Evolutionary conservation across 2,329 filamentous ascomycete species (phyloP).

Genomic region (Apiospora sp.): DNA sequence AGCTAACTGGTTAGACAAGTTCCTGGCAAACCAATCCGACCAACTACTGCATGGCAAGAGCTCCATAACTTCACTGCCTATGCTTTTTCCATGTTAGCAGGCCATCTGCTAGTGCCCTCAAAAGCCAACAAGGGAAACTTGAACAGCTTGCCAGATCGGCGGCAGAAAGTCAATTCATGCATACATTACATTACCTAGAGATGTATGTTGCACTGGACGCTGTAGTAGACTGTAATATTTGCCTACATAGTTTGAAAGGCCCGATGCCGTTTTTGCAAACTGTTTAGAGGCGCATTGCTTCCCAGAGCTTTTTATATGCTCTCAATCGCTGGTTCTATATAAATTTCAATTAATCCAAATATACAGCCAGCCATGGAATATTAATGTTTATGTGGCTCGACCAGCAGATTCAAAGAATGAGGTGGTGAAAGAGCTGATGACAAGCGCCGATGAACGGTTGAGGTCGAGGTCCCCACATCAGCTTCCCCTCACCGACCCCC

Average conservation of each 20-base stretch:
- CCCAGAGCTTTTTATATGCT: background rate
- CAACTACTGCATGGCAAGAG: background rate
- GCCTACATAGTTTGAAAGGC: background rate
- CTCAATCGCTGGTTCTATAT: too few species aligned
- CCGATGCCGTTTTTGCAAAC: background rate
- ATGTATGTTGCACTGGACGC: too few species aligned
- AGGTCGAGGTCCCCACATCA: slow-evolving; percentile 20
- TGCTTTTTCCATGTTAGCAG: background rate
- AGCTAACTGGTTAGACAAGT: background rate
- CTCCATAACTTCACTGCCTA: background rate
- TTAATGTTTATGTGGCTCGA: background rate
- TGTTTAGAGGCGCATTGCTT: background rate
- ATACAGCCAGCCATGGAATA: too few species aligned
- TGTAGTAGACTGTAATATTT: too few species aligned
- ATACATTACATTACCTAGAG: background rate
- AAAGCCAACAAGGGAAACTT: background rate
- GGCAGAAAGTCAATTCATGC: background rate
- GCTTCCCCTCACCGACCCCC: slow-evolving; percentile 28
- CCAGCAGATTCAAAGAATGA: background rate
- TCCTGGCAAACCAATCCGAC: background rate
- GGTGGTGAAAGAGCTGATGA: background rate
- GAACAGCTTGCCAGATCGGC: background rate
- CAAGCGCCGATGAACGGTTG: background rate
- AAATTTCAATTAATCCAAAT: too few species aligned
- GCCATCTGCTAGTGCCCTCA: background rate